Base-by-base conservation (phyloP, 2,329 filamentous ascomycete genomes). In the Cryphonectria carpinicola region DNA sequence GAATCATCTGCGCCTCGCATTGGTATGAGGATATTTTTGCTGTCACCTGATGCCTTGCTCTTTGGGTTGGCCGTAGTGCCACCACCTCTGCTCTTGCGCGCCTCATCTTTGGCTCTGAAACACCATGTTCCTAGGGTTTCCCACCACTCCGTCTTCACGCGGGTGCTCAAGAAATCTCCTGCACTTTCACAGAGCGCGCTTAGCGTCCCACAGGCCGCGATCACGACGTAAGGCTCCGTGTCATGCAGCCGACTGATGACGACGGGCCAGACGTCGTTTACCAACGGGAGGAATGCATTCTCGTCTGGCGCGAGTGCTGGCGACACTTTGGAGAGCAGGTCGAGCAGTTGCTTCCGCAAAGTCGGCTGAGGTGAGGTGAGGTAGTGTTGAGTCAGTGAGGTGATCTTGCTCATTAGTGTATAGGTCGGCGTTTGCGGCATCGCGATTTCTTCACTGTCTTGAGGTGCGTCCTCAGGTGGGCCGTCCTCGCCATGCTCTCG, bases 231-330 rank as follows among this genome's bases (percentile, higher is more conserved):
- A 0, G 88, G 82, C 78, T 94, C 90, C 4, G 81, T 74, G 73
- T 94, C 92, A 74, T 89, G 87, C 7, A 94, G 83, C 35, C 90
- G 86, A n/a, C 86, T 84, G 1, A 91, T 82, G 6, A 97, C 83
- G 8, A 97, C 91, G 0, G 95, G 94, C 95, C 95, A 99, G 10
- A 98, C 84, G 3, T 92, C 91, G 80, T 98, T 96, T 75, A 98
- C 90, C 0, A 98, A 86, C 0, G 96, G 96, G 1, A 99, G 82
- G 78, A 97, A 98, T 0, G 90, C 89, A 72, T 95, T 90, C 78
- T 97, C 92, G 74, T 98, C 90, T 4, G 84, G 85, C 0, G 92
- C 88, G 3, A 99, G 87, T 0, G 92, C 86, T 0, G 91, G 88
- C 5, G 92, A 87, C 3, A 94, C 91, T 0, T 90, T 93, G 37